phyloP scores from a whole-genome alignment of 306 rosid species.

The Luffa aegyptiaca region DNA sequence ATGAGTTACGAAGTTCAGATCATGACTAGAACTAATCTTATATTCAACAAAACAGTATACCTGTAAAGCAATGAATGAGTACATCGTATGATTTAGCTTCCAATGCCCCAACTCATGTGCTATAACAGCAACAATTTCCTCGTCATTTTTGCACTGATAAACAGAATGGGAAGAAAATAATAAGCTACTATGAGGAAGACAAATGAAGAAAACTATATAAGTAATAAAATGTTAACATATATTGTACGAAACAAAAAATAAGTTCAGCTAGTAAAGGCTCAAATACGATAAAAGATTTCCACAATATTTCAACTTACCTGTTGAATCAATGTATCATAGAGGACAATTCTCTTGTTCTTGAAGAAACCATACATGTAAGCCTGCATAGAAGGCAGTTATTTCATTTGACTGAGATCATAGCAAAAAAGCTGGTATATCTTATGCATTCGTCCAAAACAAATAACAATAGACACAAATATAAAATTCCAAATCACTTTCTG shows the following conservation, averaged over 20 bases:
- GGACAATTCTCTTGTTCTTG: constrained; percentile 94
- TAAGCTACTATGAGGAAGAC: background rate
- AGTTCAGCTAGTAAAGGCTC: background rate
- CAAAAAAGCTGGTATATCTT: background rate
- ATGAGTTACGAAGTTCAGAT: background rate
- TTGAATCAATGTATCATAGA: constrained; percentile 91
- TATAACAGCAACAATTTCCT: constrained; percentile 93
- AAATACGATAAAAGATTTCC: background rate
- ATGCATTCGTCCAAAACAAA: background rate
- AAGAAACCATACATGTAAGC: constrained; percentile 99
- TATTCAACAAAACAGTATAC: constrained; percentile 32
- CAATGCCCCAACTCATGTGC: constrained; percentile 99
- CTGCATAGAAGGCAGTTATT: constrained; percentile 28
- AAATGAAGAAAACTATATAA: background rate
- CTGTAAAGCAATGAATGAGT: constrained; percentile 91
- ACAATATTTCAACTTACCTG: constrained; percentile 42
- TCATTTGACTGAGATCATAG: background rate
- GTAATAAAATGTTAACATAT: background rate
- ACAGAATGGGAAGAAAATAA: background rate
- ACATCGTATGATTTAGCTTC: constrained; percentile 92
- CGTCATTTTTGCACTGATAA: constrained; percentile 81
- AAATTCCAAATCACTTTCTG: background rate
- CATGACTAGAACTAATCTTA: constrained; percentile 3
- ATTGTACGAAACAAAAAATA: background rate
- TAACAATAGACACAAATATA: background rate